Conservation (phyloP, 805 yeast species). For the Lipomyces mesembrius region DNA sequence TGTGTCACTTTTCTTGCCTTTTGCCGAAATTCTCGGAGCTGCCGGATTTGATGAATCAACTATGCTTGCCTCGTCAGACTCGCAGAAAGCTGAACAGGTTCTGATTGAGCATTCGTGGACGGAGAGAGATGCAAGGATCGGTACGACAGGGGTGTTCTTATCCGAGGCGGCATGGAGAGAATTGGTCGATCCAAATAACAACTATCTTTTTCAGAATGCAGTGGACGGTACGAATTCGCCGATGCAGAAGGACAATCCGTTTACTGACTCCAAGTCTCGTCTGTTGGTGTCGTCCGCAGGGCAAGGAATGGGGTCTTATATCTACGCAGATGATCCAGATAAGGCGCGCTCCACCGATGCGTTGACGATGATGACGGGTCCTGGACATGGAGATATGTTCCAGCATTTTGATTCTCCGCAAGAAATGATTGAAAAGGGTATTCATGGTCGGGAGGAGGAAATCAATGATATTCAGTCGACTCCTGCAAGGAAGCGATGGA, state of each 20-base stretch:
- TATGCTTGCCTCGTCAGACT: slow-evolving; percentile 18
- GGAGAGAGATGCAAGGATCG: slow-evolving; percentile 47
- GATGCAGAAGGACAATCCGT: slow-evolving; percentile 12
- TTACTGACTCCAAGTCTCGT: slow-evolving; percentile 15
- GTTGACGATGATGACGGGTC: slow-evolving; percentile 23
- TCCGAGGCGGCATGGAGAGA: slow-evolving; percentile 51
- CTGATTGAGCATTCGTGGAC: slow-evolving; percentile 45
- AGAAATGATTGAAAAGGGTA: slow-evolving; percentile 46
- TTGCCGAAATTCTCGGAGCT: slow-evolving; percentile 46
- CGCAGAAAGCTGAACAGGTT: slow-evolving; percentile 41
- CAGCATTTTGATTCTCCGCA: slow-evolving; percentile 45
- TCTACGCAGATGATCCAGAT: slow-evolving; percentile 40
- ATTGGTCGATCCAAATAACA: slow-evolving; percentile 46
- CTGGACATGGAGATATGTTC: slow-evolving; percentile 42
- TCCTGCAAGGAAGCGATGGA: slow-evolving; percentile 46
- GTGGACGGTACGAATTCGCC: slow-evolving; percentile 19
- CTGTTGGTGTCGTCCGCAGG: slow-evolving; percentile 36
- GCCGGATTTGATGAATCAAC: slow-evolving; percentile 39
- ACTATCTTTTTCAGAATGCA: slow-evolving; percentile 11
- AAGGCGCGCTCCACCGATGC: slow-evolving; percentile 37
- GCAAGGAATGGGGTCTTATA: slow-evolving; percentile 10
- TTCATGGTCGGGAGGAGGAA: slow-evolving; percentile 45
- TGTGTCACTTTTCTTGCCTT: slow-evolving; percentile 48
- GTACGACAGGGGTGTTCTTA: slow-evolving; percentile 49
- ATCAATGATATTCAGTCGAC: slow-evolving; percentile 41